These are phyloP conservation scores for Misopates orontium DNA, from an alignment of 257 asterid genomes.

Conservation along the genomic window DNA sequence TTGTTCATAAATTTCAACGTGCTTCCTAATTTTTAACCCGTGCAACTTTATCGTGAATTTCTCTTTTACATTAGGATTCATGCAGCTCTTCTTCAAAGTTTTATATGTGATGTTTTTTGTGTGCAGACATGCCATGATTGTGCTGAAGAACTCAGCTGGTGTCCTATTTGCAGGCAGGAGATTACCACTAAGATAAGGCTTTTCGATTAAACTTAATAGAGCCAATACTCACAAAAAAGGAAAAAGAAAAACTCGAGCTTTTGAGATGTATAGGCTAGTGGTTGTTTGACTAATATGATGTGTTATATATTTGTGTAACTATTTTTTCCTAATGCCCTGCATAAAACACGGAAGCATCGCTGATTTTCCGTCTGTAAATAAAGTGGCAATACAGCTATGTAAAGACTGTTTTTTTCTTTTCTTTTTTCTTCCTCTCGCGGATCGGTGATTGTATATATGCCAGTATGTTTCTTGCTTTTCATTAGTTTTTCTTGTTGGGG, in stretches of 20 bases:
- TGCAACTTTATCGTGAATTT: background rate
- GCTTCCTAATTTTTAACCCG: too few relatives aligned
- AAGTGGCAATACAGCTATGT: background rate
- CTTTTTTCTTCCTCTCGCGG: too few relatives aligned
- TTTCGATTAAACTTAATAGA: constrained; percentile 24
- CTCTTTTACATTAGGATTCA: background rate
- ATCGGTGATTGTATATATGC: background rate
- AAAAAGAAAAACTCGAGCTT: too few relatives aligned
- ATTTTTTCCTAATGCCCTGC: constrained; percentile 12
- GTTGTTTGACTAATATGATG: constrained; percentile 5
- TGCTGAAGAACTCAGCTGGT: constrained; percentile 37
- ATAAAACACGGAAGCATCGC: background rate
- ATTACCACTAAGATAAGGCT: constrained; percentile 47
- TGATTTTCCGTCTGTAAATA: too few relatives aligned
- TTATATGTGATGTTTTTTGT: background rate
- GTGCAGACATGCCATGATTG: constrained; percentile 53
- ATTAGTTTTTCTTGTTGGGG: too few relatives aligned
- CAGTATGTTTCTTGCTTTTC: background rate
- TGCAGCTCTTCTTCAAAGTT: background rate
- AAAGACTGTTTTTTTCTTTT: background rate
- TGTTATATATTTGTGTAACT: constrained; percentile 2
- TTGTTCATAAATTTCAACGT: too few relatives aligned
- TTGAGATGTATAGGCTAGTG: background rate
- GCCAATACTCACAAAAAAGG: background rate
- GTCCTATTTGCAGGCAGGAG: constrained; percentile 45